Conservation (phyloP, 768 basidiomycete genomes). For the Serpula lacrymans region DNA sequence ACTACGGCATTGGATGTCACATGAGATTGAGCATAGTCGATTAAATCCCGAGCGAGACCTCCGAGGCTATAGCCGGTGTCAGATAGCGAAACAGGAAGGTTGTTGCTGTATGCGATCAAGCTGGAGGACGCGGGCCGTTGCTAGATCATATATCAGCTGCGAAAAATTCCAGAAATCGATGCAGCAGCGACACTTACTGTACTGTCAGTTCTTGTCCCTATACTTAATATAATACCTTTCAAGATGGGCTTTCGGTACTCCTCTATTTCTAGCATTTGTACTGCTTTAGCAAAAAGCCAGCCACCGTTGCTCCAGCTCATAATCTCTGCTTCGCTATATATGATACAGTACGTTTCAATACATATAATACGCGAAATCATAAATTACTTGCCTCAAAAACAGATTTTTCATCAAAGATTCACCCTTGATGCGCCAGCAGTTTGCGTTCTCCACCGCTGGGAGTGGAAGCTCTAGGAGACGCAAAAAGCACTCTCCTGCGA, state of each 20-base stretch:
- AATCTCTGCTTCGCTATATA: constrained; percentile 31
- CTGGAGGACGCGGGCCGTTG: constrained; percentile 65
- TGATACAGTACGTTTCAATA: constrained; percentile 1
- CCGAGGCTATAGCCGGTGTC: constrained; percentile 43
- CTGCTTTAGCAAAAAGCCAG: constrained; percentile 74
- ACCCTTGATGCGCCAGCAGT: constrained; percentile 53
- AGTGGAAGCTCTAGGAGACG: constrained; percentile 45
- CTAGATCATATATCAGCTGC: constrained; percentile 34
- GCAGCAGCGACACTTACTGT: constrained; percentile 54
- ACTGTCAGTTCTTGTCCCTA: constrained; percentile 81
- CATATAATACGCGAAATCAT: constrained; percentile 1
- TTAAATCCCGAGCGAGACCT: constrained; percentile 55
- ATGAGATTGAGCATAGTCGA: constrained; percentile 50
- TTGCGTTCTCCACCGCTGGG: constrained; percentile 37
- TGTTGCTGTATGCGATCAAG: constrained; percentile 54
- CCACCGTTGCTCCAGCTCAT: constrained; percentile 64
- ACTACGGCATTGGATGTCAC: constrained; percentile 66
- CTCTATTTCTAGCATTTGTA: constrained; percentile 58
- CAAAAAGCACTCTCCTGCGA: constrained; percentile 63
- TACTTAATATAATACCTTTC: constrained; percentile 70
- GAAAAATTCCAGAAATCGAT: constrained; percentile 4
- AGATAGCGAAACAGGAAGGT: constrained; percentile 41
- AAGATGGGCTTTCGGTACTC: constrained; percentile 63
- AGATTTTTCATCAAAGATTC: constrained; percentile 46
- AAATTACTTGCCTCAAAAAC: constrained; percentile 45